Conservation (phyloP, 2,329 filamentous ascomycete genomes). For the Cephalotrichum gorgonifer region DNA sequence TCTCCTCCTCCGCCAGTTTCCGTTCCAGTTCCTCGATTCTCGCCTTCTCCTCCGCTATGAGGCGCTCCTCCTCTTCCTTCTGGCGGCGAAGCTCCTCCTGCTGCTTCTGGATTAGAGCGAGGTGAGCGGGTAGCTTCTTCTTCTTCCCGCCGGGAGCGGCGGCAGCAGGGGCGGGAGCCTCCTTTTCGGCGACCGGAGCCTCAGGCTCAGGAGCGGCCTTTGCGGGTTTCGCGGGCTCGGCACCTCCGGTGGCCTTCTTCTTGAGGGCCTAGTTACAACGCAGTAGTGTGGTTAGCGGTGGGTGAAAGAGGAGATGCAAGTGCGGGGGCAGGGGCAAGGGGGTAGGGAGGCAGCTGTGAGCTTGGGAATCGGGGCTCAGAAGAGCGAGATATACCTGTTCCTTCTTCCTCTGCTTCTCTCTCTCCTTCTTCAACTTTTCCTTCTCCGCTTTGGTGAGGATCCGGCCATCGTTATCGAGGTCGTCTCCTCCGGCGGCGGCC, state of each 20-base stretch:
- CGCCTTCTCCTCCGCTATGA: conserved; percentile 53
- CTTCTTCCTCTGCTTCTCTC: conserved; percentile 97
- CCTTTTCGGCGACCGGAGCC: conserved; percentile 15
- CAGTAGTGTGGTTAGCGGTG: neutral
- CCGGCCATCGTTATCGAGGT: conserved; percentile 47
- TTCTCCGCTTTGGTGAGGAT: conserved; percentile 97
- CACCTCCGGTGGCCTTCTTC: conserved; percentile 50
- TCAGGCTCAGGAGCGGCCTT: conserved; percentile 42
- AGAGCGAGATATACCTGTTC: conserved; percentile 57
- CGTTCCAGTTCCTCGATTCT: conserved; percentile 57
- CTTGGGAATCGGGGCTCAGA: neutral
- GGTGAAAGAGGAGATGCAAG: conserved; percentile 2
- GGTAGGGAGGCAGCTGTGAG: neutral
- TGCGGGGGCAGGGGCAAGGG: neutral
- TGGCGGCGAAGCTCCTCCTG: conserved; percentile 63
- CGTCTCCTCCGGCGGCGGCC: conserved; percentile 39
- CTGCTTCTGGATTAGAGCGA: conserved; percentile 68
- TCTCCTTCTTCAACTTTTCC: conserved; percentile 95
- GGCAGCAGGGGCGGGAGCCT: conserved; percentile 17
- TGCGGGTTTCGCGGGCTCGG: conserved; percentile 33
- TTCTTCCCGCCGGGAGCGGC: conserved; percentile 54
- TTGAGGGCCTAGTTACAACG: conserved; percentile 57
- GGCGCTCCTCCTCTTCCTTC: conserved; percentile 54
- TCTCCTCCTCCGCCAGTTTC: conserved; percentile 54
- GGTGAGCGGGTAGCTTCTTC: conserved; percentile 77